Percentiles rank a stretch among this genome's conserved stretches.
phyloP scores from a whole-genome alignment of 2,329 filamentous ascomycete species.

The Claviceps quebecensis region DNA sequence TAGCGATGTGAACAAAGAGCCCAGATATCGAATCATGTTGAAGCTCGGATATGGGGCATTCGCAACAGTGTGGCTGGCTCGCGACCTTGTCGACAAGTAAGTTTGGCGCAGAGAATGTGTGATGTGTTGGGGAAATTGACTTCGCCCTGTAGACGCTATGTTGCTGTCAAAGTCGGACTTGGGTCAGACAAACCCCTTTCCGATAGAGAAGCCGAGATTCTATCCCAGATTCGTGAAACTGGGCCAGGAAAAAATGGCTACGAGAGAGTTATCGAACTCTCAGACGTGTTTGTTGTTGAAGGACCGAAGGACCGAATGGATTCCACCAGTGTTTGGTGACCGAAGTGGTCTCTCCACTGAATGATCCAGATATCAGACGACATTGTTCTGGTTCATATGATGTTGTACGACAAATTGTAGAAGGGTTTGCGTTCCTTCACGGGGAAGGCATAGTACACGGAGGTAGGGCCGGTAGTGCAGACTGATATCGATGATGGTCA shows the following conservation, averaged over 20 bases:
- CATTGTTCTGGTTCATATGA: not conserved
- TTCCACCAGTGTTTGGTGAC: slow-evolving; percentile 6
- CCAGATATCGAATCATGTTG: too few species aligned
- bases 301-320: slow-evolving; percentile 5
- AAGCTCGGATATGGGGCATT: too few species aligned
- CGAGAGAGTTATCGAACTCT: slow-evolving; percentile 1
- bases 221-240: too few species aligned
- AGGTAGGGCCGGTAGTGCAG: not conserved
- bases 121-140: too few species aligned
- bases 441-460: not conserved
- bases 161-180: too few species aligned
- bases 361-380: not conserved
- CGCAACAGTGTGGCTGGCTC: too few species aligned
- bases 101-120: too few species aligned
- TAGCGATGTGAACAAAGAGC: too few species aligned
- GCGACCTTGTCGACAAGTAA: too few species aligned
- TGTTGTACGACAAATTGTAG: not conserved
- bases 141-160: too few species aligned
- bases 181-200: too few species aligned
- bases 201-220: too few species aligned
- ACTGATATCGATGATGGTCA: not conserved
- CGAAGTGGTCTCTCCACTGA: slow-evolving; percentile 4
- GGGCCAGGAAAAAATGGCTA: not conserved
- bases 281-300: not conserved
- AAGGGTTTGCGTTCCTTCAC: slow-evolving; percentile 2